Conservation (phyloP, 2,329 filamentous ascomycete species). For the Hypoxylon sp. region DNA sequence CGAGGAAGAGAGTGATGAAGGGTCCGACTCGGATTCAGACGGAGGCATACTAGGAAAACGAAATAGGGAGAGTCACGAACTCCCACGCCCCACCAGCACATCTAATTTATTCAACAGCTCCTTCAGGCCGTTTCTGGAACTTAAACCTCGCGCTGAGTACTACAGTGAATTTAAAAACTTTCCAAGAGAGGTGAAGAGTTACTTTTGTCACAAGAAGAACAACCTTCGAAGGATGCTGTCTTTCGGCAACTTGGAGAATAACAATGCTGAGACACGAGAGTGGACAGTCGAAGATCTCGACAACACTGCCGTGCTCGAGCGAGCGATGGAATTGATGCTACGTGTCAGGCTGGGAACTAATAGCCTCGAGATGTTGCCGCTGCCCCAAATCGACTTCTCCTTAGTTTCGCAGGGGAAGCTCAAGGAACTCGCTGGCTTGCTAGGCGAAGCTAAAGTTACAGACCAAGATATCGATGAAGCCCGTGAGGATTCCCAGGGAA, state of each 20-base stretch:
- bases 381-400: constrained; percentile 49
- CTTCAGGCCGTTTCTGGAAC: constrained; percentile 34
- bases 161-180: constrained; percentile 50
- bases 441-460: constrained; percentile 26
- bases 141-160: constrained; percentile 37
- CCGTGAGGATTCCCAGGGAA: neutral
- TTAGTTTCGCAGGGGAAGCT: constrained; percentile 16
- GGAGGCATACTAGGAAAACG: constrained; percentile 2
- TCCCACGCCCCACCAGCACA: neutral
- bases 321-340: constrained; percentile 51
- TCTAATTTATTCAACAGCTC: neutral
- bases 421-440: constrained; percentile 23
- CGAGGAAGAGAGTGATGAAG: neutral
- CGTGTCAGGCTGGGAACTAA: constrained; percentile 46
- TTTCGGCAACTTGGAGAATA: constrained; percentile 24
- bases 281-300: constrained; percentile 46
- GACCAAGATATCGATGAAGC: constrained; percentile 36
- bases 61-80: neutral
- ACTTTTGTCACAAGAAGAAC: constrained; percentile 50
- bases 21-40: neutral
- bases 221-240: constrained; percentile 47
- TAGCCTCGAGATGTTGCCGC: constrained; percentile 49
- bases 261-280: neutral
- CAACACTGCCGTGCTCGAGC: constrained; percentile 47
- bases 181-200: constrained; percentile 30